phyloP scores from a whole-genome alignment of 441 rosid species.

The Kokia cookei region DNA sequence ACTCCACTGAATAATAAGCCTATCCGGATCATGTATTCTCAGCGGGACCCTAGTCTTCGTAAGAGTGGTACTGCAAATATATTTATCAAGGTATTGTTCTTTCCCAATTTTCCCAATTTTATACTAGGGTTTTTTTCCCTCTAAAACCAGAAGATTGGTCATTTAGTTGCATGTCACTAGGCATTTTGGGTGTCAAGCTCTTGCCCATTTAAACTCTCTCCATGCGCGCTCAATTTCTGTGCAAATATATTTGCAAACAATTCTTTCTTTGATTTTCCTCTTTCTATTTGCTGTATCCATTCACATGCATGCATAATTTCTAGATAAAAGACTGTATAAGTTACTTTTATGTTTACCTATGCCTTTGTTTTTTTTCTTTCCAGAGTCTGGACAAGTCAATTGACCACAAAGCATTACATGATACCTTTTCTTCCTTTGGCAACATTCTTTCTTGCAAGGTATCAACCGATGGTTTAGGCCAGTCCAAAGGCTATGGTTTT shows the following conservation, averaged over 20 bases:
- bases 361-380: neutral
- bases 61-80: constrained; percentile 65
- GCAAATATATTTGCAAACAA: neutral
- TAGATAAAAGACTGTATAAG: too few species aligned
- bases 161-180: neutral
- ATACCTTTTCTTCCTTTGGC: constrained; percentile 60
- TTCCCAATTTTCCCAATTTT: too few species aligned
- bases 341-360: neutral
- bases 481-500: constrained; percentile 69
- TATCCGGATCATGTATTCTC: constrained; percentile 63
- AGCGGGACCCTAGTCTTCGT: constrained; percentile 63
- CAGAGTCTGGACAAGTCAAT: constrained; percentile 63
- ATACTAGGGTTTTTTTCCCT: too few species aligned
- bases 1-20: constrained; percentile 44
- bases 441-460: constrained; percentile 63
- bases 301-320: neutral
- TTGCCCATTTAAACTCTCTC: neutral
- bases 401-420: constrained; percentile 64
- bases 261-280: neutral
- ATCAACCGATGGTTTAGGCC: constrained; percentile 48
- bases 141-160: too few species aligned
- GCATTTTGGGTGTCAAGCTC: neutral
- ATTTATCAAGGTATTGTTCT: constrained; percentile 53
- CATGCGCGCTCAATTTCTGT: neutral
- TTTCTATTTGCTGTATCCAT: neutral